Conservation (phyloP, 1,284 basidiomycete species). For the Meira miltonrushii region DNA sequence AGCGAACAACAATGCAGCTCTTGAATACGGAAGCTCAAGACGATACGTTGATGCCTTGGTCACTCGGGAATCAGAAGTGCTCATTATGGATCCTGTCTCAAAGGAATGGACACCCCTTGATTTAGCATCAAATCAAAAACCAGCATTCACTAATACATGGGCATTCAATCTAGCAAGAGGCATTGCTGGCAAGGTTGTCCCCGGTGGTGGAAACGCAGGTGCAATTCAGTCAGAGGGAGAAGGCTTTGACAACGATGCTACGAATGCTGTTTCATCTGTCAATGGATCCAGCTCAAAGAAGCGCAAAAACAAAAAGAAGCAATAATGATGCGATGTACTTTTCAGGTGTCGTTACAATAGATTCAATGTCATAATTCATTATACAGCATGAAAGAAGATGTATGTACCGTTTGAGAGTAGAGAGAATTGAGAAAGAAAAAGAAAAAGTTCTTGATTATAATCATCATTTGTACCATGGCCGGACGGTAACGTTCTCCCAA, state of each 20-base stretch:
- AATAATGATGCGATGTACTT: neutral
- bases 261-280: neutral
- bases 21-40: slow-evolving; percentile 4
- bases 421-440: neutral
- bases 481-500: slow-evolving; percentile 7
- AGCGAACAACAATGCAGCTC: slow-evolving; percentile 11
- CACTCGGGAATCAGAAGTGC: slow-evolving; percentile 20
- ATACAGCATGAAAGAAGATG: neutral
- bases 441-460: neutral
- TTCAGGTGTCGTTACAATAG: neutral
- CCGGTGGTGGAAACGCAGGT: neutral
- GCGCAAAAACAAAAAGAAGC: slow-evolving; percentile 9
- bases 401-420: neutral
- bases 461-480: slow-evolving; percentile 13
- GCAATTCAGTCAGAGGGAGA: neutral
- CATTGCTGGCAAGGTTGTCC: slow-evolving; percentile 2
- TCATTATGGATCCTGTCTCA: slow-evolving; percentile 25
- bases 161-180: slow-evolving; percentile 21
- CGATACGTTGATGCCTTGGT: slow-evolving; percentile 36
- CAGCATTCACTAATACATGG: slow-evolving; percentile 26
- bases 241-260: neutral
- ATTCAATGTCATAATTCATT: neutral
- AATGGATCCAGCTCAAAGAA: slow-evolving; percentile 1
- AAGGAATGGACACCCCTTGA: slow-evolving; percentile 34
- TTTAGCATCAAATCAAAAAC: slow-evolving; percentile 20